These are phyloP conservation scores for Botrytis sinoallii DNA, from an alignment of 2,329 filamentous ascomycete species.

Conservation along the genomic window DNA sequence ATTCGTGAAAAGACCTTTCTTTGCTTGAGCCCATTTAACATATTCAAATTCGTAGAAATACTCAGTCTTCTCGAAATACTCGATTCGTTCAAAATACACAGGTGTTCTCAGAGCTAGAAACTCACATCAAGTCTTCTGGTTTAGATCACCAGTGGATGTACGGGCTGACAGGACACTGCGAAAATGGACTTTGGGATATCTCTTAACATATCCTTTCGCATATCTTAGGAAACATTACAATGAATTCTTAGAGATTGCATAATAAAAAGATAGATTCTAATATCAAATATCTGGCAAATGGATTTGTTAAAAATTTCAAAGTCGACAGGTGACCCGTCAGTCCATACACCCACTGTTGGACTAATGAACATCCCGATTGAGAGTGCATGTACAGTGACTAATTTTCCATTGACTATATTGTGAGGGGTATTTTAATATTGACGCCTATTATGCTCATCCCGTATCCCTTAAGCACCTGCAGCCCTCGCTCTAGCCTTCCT, in stretches of 20 bases:
- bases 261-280: too few relatives aligned
- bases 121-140: not conserved
- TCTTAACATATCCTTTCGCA: too few relatives aligned
- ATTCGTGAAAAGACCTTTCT: not conserved
- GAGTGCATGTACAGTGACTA: not conserved
- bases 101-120: not conserved
- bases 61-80: not conserved
- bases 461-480: not conserved
- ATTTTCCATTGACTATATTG: not conserved
- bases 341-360: not conserved
- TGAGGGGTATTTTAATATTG: not conserved
- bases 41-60: not conserved
- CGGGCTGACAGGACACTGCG: too few relatives aligned
- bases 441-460: not conserved
- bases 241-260: too few relatives aligned
- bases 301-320: too few relatives aligned
- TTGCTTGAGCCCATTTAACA: not conserved
- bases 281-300: too few relatives aligned
- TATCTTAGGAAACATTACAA: too few relatives aligned
- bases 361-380: not conserved
- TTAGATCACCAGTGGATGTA: too few relatives aligned
- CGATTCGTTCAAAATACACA: not conserved
- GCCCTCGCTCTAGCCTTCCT: slow-evolving; percentile 27
- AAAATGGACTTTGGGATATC: too few relatives aligned
- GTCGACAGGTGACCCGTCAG: too few relatives aligned